Evolutionary conservation across 2,329 filamentous ascomycete genomes (phyloP).

Genomic region (Mariannaea elegans): DNA sequence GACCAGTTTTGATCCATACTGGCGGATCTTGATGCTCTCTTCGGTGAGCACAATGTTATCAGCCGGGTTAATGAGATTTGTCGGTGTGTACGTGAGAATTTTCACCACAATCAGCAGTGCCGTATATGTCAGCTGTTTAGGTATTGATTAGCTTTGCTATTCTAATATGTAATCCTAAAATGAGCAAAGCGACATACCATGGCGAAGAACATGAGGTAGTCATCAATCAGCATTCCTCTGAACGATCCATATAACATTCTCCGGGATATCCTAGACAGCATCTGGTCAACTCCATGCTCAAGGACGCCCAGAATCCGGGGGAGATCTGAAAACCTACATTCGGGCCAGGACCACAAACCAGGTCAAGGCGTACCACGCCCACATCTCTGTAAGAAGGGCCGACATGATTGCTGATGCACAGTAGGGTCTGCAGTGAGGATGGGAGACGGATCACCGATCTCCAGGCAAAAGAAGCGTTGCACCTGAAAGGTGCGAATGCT

Average conservation of each 20-base stretch:
- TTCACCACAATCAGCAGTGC: constrained; percentile 33
- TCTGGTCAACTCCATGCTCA: constrained; percentile 1
- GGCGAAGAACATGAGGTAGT: constrained; percentile 63
- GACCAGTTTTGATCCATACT: constrained; percentile 67
- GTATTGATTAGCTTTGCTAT: neutral
- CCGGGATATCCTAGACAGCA: constrained; percentile 45
- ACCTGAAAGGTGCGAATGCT: neutral
- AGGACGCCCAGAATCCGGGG: neutral
- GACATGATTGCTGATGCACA: constrained; percentile 31
- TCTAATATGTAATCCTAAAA: neutral
- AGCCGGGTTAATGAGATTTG: constrained; percentile 63
- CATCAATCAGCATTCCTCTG: constrained; percentile 59
- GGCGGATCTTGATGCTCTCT: constrained; percentile 51
- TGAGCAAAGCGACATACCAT: constrained; percentile 47
- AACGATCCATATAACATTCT: constrained; percentile 53
- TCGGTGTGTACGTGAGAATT: constrained; percentile 51
- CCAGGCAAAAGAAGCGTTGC: constrained; percentile 6
- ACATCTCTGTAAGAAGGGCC: constrained; percentile 47
- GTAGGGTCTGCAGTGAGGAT: neutral
- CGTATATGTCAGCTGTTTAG: constrained; percentile 22
- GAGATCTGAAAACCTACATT: constrained; percentile 44
- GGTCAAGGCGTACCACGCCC: constrained; percentile 53
- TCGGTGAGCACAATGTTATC: constrained; percentile 57
- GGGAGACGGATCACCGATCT: constrained; percentile 1
- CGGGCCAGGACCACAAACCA: constrained; percentile 48